Percentiles rank a stretch among this genome's conserved stretches.
Conservation (phyloP, 805 yeast species). For the Hanseniaspora singularis region DNA sequence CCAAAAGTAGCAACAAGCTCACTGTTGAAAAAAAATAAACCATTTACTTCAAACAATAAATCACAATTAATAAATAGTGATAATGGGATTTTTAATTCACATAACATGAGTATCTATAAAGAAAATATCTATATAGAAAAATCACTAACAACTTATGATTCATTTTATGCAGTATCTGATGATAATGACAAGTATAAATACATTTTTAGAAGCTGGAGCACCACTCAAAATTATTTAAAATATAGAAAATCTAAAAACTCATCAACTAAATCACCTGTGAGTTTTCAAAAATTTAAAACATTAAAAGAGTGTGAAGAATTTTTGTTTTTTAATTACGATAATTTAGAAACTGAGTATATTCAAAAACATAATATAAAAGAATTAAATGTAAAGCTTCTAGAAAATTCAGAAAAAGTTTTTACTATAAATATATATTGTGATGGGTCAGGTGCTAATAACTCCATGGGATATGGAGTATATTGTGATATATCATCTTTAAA, state of each 20-base stretch:
- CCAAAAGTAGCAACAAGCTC: background rate
- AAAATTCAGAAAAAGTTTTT: background rate
- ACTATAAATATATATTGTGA: constrained; percentile 47
- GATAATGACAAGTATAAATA: background rate
- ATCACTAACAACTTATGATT: background rate
- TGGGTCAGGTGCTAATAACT: constrained; percentile 63
- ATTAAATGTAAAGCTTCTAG: background rate
- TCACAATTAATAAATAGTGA: background rate
- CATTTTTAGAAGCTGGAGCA: background rate
- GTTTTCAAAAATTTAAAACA: background rate
- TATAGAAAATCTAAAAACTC: background rate
- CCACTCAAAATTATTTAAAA: background rate
- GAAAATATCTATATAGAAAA: background rate
- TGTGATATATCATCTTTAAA: constrained; percentile 37
- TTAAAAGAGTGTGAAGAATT: background rate
- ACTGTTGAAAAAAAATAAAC: too few species aligned
- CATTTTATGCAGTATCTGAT: constrained; percentile 10
- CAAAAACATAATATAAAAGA: background rate
- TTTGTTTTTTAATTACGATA: background rate
- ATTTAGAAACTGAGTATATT: background rate
- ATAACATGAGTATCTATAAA: background rate
- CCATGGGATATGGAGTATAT: constrained; percentile 66
- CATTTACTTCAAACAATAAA: background rate
- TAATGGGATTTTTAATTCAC: background rate
- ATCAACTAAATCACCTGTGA: background rate